phyloP scores from a whole-genome alignment of 176 grass and related monocot species.

The Rhynchospora tenuis region DNA sequence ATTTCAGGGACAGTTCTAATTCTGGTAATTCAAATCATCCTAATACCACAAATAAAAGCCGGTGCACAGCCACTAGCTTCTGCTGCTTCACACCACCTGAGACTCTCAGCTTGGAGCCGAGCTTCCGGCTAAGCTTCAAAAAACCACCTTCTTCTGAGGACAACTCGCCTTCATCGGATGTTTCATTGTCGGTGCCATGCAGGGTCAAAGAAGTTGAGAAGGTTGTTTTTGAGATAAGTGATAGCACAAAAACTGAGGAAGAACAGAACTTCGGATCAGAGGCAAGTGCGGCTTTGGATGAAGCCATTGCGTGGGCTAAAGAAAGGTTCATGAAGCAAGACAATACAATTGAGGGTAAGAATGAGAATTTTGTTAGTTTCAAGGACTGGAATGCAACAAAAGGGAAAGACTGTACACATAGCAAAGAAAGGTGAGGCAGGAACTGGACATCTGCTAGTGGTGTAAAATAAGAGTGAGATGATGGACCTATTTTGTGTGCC shows the following conservation, averaged over 20 bases:
- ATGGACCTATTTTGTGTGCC: neutral
- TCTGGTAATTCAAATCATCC: neutral
- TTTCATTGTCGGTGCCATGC: conserved; percentile 43
- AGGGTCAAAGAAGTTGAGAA: conserved; percentile 30
- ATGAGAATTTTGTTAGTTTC: conserved; percentile 15
- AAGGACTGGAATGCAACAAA: conserved; percentile 20
- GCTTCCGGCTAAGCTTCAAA: conserved; percentile 48
- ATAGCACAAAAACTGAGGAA: conserved; percentile 19
- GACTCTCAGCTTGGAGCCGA: conserved; percentile 44
- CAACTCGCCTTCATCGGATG: conserved; percentile 50
- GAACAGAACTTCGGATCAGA: conserved; percentile 45
- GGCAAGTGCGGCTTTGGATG: conserved; percentile 41
- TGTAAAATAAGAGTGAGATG: neutral
- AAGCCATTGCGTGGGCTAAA: conserved; percentile 90
- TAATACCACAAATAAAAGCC: neutral
- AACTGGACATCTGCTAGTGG: neutral
- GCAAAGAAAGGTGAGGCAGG: neutral
- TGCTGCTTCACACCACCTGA: conserved; percentile 63
- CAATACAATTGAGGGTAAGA: neutral
- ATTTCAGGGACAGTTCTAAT: conserved; percentile 3
- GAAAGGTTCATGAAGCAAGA: conserved; percentile 62
- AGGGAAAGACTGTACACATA: neutral
- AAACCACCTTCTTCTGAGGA: conserved; percentile 23
- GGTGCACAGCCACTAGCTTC: conserved; percentile 37
- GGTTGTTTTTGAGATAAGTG: conserved; percentile 23